Conservation (phyloP, 352 stramenopile genomes). For the Globisporangium orthogonon region DNA sequence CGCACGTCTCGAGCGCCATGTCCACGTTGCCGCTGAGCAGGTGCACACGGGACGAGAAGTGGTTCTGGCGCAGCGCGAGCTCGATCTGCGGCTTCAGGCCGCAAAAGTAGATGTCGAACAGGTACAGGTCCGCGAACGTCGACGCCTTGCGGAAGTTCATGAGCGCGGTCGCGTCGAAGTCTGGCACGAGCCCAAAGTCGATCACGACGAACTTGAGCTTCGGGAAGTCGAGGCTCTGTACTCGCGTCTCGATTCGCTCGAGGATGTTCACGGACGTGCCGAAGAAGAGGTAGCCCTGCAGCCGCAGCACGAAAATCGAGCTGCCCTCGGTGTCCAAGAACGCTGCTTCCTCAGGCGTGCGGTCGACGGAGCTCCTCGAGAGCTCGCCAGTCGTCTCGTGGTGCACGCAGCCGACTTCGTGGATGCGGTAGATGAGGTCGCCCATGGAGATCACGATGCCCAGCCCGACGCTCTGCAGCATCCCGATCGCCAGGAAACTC, state of each 20-base stretch:
- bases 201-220: slow-evolving; percentile 67
- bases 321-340: slow-evolving; percentile 48
- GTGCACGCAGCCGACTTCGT: slow-evolving; percentile 71
- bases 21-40: slow-evolving; percentile 46
- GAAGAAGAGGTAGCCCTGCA: slow-evolving; percentile 82
- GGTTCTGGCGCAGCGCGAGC: slow-evolving; percentile 37
- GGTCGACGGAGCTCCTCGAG: slow-evolving; percentile 58
- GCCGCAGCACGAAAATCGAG: slow-evolving; percentile 61
- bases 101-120: slow-evolving; percentile 80
- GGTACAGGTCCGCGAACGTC: slow-evolving; percentile 48
- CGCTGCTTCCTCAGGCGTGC: slow-evolving; percentile 47
- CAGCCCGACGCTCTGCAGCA: slow-evolving; percentile 63
- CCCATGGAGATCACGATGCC: slow-evolving; percentile 79
- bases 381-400: slow-evolving; percentile 68
- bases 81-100: slow-evolving; percentile 49
- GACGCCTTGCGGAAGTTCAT: slow-evolving; percentile 71
- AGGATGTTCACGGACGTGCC: slow-evolving; percentile 76
- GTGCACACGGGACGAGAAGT: slow-evolving; percentile 38
- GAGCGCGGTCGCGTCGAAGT: slow-evolving; percentile 70
- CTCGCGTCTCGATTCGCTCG: slow-evolving; percentile 64
- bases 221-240: slow-evolving; percentile 46
- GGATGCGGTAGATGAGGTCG: slow-evolving; percentile 72
- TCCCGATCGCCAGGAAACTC: slow-evolving; percentile 68
- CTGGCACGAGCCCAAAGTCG: slow-evolving; percentile 74
- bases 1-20: slow-evolving; percentile 56